Base-by-base conservation (phyloP, 2,329 filamentous ascomycete genomes). In the Ophiosphaerella herpotricha region DNA sequence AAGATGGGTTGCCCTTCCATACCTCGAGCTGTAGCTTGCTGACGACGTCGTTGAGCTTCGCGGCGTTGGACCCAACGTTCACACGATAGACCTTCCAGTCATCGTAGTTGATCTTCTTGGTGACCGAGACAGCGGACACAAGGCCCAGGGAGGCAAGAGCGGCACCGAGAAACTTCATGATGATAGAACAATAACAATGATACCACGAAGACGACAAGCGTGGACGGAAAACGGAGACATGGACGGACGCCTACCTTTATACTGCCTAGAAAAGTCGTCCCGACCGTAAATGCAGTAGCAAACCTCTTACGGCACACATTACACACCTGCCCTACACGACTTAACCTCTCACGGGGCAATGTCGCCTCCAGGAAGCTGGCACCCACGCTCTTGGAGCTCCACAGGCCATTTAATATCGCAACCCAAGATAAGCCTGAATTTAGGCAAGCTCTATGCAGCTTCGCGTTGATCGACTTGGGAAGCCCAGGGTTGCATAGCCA, bases 81-180 rank as follows among this genome's bases (percentile, higher is more conserved):
- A 74, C 61, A 38, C 70, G 70, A 48, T 66, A 71, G 13, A 73
- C 71, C 45, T 71, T 71, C 64, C 62, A 73, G 47, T 67, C 64
- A 40, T 67, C 64, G 52, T 74, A 74, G 55, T 53, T 65, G 54
- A 68, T 55, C 33, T 60, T 64, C 38, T 55, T 63, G 11, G 64
- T 48, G 33, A 71, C 66, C 8, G 67, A 61, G 32, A 63, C 66
- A 9, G 69, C 69, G 44, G 68, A 72, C 14, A 50, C 66, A 41
- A 72, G 58, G 48, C 68, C 64, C 21, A 68, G 42, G 33, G 63
- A 67, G 39, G 70, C 66, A 48, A 72, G 58, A 35, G 58, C 50
- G 34, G 65, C 41, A 41, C 57, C 51, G 44, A 70, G 57, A 42
- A 71, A 54, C 64, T 68, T 71, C 70, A 73, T 73, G 52, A 34